These are phyloP conservation scores for Monascus ruber DNA, from an alignment of 2,329 filamentous ascomycete species.

Conservation along the genomic window DNA sequence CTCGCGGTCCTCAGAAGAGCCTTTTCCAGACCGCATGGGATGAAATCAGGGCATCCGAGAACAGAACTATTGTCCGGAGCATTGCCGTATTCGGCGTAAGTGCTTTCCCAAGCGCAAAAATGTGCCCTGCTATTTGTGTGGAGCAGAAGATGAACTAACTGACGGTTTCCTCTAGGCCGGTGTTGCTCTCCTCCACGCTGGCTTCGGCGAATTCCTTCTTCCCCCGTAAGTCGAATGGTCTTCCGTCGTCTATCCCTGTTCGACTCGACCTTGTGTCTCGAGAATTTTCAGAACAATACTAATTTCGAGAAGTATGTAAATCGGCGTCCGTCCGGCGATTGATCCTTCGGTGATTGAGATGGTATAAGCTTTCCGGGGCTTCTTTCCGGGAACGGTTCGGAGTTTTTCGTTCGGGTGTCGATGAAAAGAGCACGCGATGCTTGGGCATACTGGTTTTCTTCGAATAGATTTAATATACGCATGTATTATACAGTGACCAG, in stretches of 20 bases:
- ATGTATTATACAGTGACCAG: too few relatives aligned
- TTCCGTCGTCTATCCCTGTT: neutral
- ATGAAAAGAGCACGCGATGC: neutral
- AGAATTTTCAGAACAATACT: neutral
- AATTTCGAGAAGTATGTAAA: neutral
- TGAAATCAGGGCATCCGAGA: constrained; percentile 54
- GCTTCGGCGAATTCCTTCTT: constrained; percentile 55
- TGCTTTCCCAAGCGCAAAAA: constrained; percentile 5
- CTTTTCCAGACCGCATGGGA: constrained; percentile 50
- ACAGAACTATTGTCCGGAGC: constrained; percentile 57
- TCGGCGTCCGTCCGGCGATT: neutral
- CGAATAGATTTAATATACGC: too few relatives aligned
- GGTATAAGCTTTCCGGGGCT: neutral
- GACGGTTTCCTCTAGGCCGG: constrained; percentile 40
- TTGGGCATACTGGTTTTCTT: neutral
- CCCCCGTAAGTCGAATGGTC: constrained; percentile 39
- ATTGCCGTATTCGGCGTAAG: constrained; percentile 58
- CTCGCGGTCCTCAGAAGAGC: constrained; percentile 33
- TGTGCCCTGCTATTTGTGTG: too few relatives aligned
- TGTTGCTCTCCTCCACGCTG: constrained; percentile 56
- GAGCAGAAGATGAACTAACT: constrained; percentile 5
- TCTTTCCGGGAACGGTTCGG: neutral
- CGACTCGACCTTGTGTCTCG: neutral
- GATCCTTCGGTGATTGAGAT: neutral
- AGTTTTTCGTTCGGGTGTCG: neutral